Evolutionary conservation across 176 grass and related monocot genomes (phyloP).

Genomic region (Hsuehochloa calcarea): DNA sequence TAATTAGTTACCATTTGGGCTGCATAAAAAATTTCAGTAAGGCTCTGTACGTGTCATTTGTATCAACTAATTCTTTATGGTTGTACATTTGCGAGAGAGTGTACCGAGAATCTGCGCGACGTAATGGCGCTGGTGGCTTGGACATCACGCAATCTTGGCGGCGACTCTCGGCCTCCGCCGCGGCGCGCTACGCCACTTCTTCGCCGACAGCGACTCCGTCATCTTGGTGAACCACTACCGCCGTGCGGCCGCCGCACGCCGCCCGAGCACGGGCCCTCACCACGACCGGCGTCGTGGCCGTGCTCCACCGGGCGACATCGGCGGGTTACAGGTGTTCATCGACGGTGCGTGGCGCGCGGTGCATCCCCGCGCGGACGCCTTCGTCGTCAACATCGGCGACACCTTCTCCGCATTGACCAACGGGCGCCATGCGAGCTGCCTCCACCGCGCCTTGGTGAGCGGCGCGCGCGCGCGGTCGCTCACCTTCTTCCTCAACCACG

Average conservation of each 20-base stretch:
- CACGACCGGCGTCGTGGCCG: conserved; percentile 58
- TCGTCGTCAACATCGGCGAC: conserved; percentile 62
- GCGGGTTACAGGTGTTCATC: conserved; percentile 47
- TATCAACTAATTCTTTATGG: background rate
- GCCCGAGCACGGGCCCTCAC: conserved; percentile 55
- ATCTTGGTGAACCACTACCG: conserved; percentile 59
- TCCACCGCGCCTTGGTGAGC: conserved; percentile 57
- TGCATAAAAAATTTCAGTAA: background rate
- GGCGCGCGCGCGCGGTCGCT: conserved; percentile 18
- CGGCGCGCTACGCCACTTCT: conserved; percentile 35
- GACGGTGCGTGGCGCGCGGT: conserved; percentile 35
- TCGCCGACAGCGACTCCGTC: conserved; percentile 22
- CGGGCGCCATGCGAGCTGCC: conserved; percentile 53
- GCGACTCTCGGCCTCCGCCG: conserved; percentile 20
- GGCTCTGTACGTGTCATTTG: background rate
- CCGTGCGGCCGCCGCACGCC: conserved; percentile 46
- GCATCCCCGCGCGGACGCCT: conserved; percentile 40
- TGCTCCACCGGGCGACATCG: conserved; percentile 60
- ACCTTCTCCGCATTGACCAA: conserved; percentile 55
- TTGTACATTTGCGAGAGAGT: conserved; percentile 27
- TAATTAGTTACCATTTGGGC: background rate
- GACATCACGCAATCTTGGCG: conserved; percentile 39
- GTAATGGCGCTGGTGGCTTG: conserved; percentile 47
- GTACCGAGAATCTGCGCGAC: conserved; percentile 46
- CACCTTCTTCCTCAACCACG: conserved; percentile 51